Evolutionary conservation across 805 yeast species (phyloP), one percentile per base, ranked within the genome.

Genomic region (Vanderwaltozyma verrucispora): DNA sequence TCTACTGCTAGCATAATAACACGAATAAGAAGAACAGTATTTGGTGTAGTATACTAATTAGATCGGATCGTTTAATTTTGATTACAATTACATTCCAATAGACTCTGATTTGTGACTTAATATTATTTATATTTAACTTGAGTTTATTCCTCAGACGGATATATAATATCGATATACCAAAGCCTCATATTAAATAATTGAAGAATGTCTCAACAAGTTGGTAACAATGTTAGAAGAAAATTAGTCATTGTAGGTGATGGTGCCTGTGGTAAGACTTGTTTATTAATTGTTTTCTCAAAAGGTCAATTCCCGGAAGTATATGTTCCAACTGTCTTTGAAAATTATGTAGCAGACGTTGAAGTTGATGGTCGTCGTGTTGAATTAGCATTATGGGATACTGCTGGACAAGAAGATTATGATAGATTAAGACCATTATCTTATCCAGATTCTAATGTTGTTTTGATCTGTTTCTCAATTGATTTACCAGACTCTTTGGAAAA

Each of bases 391-490:
- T 87, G 96, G 96, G 96, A 87, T 86, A 87, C 96, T 50, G 95
- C 96, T 39, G 96, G 96, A 48, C 96, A 87, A 74, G 96, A 87
- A 71, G 96, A 88, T 69, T 87, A 87, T 60, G 95, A 86, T 64
- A 82, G 95, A 64, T 70, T 85, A 51, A 80, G 95, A 66, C 95
- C 95, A 31, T 69, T 85, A 48, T 80, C 89, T 13, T 87, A 87
- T 64, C 95, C 95, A 44, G 95, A 87, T 61, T 81, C 95, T 28
- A 83, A 85, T 60, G 96, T 87, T 45, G 82, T 87, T 43, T 72
- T 87, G 57, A 85, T 87, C 53, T 87, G 96, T 72, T 87, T 86
- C 69, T 77, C 94, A 14, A 74, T 87, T 46, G 95, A 85, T 59
- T 72, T 87, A 30, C 95, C 95, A 50, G 95, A 86, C 63, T 84